Evolutionary conservation across 441 rosid species (phyloP).

Genomic region (Adansonia gregorii): DNA sequence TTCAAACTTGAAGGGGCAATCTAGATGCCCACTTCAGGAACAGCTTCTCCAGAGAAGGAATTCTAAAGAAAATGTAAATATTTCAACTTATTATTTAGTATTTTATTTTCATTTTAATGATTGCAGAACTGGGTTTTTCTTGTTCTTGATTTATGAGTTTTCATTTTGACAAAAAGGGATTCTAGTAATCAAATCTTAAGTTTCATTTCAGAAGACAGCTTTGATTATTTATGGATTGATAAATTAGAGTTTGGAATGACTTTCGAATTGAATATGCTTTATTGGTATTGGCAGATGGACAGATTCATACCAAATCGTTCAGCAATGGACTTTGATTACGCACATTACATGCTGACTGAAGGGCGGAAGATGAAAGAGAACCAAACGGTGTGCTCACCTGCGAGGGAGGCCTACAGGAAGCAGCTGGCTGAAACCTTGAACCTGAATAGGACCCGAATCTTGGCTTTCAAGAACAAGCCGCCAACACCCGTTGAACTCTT

Average conservation of each 20-base stretch:
- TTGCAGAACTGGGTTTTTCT: neutral
- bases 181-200: neutral
- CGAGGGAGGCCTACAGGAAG: constrained; percentile 69
- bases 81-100: neutral
- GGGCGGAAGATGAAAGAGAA: constrained; percentile 48
- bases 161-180: neutral
- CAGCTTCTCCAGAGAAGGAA: constrained; percentile 48
- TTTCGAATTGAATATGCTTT: neutral
- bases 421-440: constrained; percentile 63
- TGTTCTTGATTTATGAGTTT: neutral
- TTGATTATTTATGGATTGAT: neutral
- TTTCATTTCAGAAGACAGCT: neutral
- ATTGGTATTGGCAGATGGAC: constrained; percentile 43
- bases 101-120: neutral
- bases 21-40: constrained; percentile 62
- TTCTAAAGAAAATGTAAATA: constrained; percentile 56
- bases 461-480: constrained; percentile 72
- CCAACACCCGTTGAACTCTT: constrained; percentile 37
- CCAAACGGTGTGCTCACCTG: constrained; percentile 53
- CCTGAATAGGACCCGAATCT: constrained; percentile 63
- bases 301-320: constrained; percentile 58
- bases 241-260: constrained; percentile 23
- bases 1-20: constrained; percentile 42
- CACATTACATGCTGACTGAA: constrained; percentile 51
- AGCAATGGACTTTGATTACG: constrained; percentile 62